Evolutionary conservation across 192 early-diverging fungal genomes (phyloP).

Genomic region (Obelidium mucronatum): DNA sequence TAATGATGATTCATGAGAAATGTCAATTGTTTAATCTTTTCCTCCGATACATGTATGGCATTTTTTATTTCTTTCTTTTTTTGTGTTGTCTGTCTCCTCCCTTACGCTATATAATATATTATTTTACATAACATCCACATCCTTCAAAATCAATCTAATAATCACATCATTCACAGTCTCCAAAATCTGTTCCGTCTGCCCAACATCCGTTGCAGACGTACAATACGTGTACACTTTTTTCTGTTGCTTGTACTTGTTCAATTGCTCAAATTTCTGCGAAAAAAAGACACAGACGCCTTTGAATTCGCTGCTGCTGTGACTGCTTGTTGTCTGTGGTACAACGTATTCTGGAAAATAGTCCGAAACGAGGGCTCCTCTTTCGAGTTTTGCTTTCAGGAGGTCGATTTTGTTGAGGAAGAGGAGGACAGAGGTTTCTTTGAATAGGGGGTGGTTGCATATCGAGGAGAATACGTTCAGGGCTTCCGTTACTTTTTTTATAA

Average conservation of each 20-base stretch:
- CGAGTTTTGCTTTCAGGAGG: constrained; percentile 60
- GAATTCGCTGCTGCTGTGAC: constrained; percentile 40
- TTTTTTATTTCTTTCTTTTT: no score
- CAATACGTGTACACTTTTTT: constrained; percentile 65
- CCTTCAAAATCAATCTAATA: background rate
- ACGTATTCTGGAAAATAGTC: background rate
- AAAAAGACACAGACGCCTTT: constrained; percentile 50
- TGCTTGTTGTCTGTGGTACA: background rate
- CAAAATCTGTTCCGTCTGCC: constrained; percentile 57
- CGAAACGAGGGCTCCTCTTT: constrained; percentile 35
- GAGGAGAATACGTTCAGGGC: constrained; percentile 40
- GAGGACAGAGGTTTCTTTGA: constrained; percentile 57
- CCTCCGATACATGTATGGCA: no score
- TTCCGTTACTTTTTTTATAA: constrained; percentile 35
- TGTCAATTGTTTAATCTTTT: no score
- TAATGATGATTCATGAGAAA: no score
- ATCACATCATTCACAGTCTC: constrained; percentile 18
- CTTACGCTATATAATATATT: no score
- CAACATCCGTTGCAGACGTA: constrained; percentile 68
- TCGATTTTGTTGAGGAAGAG: constrained; percentile 73
- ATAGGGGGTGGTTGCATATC: constrained; percentile 48
- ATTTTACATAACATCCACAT: background rate
- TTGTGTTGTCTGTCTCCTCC: no score
- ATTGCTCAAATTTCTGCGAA: constrained; percentile 38
- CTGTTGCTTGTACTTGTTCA: constrained; percentile 46